Evolutionary conservation across 331 rosid genomes (phyloP).

Genomic region (Phaseolus coccineus): DNA sequence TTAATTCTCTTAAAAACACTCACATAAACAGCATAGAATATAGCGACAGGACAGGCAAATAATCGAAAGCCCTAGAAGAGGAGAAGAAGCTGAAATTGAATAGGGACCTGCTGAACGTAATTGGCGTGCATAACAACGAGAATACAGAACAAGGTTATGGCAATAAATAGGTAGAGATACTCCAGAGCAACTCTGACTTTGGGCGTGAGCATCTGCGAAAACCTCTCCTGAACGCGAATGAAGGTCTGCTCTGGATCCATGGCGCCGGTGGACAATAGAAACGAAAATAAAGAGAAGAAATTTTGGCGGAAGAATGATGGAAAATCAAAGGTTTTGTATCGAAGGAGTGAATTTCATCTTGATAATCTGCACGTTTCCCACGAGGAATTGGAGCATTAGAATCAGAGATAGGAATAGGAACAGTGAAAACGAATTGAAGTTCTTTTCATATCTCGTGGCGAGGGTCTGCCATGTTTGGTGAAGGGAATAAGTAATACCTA

Average conservation of each 20-base stretch:
- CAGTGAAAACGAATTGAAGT: not conserved
- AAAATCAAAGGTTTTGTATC: constrained; percentile 19
- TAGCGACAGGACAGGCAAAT: not conserved
- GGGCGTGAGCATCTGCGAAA: constrained; percentile 89
- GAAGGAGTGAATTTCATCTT: not conserved
- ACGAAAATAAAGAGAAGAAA: too few species aligned
- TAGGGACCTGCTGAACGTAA: constrained; percentile 87
- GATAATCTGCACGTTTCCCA: not conserved
- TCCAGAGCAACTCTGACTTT: constrained; percentile 84
- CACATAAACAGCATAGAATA: not conserved
- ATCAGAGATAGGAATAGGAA: not conserved
- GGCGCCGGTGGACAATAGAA: not conserved
- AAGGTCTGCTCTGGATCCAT: constrained; percentile 99
- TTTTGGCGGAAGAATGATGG: not conserved
- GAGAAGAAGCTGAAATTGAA: not conserved
- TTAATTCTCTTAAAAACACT: too few species aligned
- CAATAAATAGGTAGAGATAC: constrained; percentile 76
- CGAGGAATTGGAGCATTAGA: not conserved
- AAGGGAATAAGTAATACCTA: not conserved
- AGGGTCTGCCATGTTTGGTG: too few species aligned
- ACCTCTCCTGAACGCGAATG: constrained; percentile 89
- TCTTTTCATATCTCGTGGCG: too few species aligned
- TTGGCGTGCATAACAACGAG: constrained; percentile 99
- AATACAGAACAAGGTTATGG: constrained; percentile 85
- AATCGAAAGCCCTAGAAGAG: constrained; percentile 44